Evolutionary conservation across 169 alveolate species (phyloP).

Genomic region (Cystoisospora suis): DNA sequence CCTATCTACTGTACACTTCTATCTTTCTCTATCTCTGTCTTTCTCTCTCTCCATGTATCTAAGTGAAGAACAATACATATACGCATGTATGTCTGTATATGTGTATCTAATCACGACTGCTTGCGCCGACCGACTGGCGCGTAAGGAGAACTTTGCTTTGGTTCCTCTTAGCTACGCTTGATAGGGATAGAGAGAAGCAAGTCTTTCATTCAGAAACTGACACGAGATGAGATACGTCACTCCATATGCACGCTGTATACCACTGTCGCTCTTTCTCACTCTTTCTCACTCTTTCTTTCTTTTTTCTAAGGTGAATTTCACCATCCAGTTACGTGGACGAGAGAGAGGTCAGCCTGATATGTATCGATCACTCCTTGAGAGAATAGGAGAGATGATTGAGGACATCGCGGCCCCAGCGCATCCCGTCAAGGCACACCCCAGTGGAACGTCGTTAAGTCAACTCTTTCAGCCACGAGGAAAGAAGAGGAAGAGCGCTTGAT

Average conservation of each 20-base stretch:
- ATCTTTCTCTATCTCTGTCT: not conserved
- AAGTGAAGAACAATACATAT: not conserved
- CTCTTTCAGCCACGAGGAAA: not conserved
- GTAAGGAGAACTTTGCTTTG: too few species aligned
- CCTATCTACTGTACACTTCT: too few species aligned
- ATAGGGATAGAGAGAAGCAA: too few species aligned
- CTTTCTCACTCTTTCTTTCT: not conserved
- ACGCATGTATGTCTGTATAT: too few species aligned
- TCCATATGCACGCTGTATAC: too few species aligned
- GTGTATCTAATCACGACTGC: not conserved
- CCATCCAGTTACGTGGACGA: constrained; percentile 28
- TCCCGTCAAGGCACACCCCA: not conserved
- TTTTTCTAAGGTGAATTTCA: not conserved
- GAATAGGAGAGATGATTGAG: not conserved
- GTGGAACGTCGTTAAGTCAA: not conserved
- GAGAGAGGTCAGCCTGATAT: not conserved
- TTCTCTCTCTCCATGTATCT: not conserved
- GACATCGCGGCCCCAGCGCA: constrained; percentile 29
- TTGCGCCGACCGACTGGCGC: too few species aligned
- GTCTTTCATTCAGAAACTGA: too few species aligned
- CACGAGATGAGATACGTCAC: too few species aligned
- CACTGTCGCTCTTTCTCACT: too few species aligned
- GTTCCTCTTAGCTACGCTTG: too few species aligned
- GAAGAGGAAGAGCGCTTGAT: too few species aligned
- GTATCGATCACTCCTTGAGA: not conserved